Base-by-base conservation (phyloP, 805 yeast species). In the Starmerella geochares region DNA sequence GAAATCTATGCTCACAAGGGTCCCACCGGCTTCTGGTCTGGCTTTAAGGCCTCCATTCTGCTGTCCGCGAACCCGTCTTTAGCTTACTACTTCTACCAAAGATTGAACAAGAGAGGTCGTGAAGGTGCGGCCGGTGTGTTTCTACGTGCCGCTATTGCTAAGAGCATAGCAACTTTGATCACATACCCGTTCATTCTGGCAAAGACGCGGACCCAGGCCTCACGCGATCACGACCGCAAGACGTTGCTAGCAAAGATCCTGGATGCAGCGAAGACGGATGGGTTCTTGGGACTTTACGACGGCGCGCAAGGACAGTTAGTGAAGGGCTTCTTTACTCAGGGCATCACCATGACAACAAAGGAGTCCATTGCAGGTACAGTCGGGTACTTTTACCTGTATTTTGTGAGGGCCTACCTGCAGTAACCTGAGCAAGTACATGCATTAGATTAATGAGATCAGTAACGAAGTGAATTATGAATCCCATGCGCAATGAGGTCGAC, bases 121-220 rank as follows among this genome's bases (percentile, higher is more conserved):
- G 60, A 61, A 7, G 52, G 59, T n/a, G 43, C 58, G 11, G 11
- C 64, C 25, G 81, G 83, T 57, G 80, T 78, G 55, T 71, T 86
- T 11, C 67, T 73, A n/a, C 71, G 83, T 3, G 81, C 92, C 19
- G 80, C 86, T 0, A 48, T 70, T 2, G 77, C 92, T 16, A 86
- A 86, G 60, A 73, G 81, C 60, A 58, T 79, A 3, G 78, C 94
- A 17, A 78, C 83, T 51, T 57, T 79, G 5, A 61, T 78, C 1
- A 76, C 86, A 57, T 87, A 87, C 61, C 96, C 96, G 0, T 69
- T 81, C 25, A 95, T 86, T 61, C 77, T 86, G 45, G 65, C 84
- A 3, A 75, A 82, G 58, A 76, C 94, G 1, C 73, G 92, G 56
- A 66, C 83, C 40, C 96, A 86, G 61, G 54, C 65, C 58, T 35